Base-by-base conservation (phyloP, 1,284 basidiomycete species). In the Sporisorium sorghi region DNA sequence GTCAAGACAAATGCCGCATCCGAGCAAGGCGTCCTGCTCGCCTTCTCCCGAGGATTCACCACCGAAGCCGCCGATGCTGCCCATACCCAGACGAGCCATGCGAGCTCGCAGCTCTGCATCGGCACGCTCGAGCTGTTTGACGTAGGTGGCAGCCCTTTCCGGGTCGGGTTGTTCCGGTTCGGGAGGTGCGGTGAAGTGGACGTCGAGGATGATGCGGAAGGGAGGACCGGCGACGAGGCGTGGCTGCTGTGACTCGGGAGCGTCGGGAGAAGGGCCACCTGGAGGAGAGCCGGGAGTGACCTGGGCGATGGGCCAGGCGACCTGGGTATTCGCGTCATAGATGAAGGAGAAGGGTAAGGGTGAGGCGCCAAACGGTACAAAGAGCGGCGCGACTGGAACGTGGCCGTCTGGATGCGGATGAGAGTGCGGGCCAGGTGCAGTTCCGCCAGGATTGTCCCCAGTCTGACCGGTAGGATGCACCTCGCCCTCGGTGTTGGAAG, bases 1-100 rank as follows among this genome's bases (percentile, higher is more conserved):
- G 23, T 84, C 81, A 10, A 82, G 69, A 28, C 82, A 84, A 30
- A 84, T 61, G 11, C 74, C 76, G 37, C 82, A 84, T 4, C 82
- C 81, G 11, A 76, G 67, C 24, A 74, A 52, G 1, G 61, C 47
- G 14, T 68, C 64, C 23, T 61, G 58, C 14, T 60, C 51, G 33
- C 47, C 57, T 26, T 12, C 51, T 26, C 39, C 47, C 3, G 39
- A 21, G 9, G n/a, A 43, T 9, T 37, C 50, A 2, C 47, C 51
- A 3, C 33, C 77, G 49, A 77, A 76, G 14, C 65, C 54, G 32
- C 80, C 77, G 32, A 82, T 76, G 49, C 77, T 76, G 17, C 79
- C 75, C 55, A 83, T 69, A 21, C 74, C 76, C 17, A 84, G 71
- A 35, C 77, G 49, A 14, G 71, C 70, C 83, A 84, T 84, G 15